A percentile compares a stretch with the other conserved stretches of the same genome.
Evolutionary conservation across 768 basidiomycete species (phyloP).

Genomic region (Suillus sp.): DNA sequence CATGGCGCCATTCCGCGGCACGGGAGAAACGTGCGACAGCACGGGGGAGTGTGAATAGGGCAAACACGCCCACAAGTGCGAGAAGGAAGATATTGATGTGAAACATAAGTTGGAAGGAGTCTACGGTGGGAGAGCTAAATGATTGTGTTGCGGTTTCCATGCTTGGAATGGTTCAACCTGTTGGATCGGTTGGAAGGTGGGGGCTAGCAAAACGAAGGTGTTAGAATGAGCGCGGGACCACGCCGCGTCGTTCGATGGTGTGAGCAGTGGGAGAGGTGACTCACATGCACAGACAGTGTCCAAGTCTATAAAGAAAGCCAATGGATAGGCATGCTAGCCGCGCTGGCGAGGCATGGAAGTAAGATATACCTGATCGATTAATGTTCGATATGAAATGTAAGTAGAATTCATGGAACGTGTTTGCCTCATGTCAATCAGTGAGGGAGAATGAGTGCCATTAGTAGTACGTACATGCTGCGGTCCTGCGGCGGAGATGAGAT

Average conservation of each 20-base stretch:
- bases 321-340: conserved; percentile 2
- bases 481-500: conserved; percentile 3
- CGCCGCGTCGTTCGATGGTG: not conserved
- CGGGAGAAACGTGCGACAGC: conserved; percentile 51
- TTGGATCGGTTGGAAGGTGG: not conserved
- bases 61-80: conserved; percentile 39
- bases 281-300: not conserved
- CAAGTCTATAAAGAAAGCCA: not conserved
- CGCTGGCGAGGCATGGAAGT: not conserved
- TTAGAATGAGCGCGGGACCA: not conserved
- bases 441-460: not conserved
- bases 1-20: conserved; percentile 48
- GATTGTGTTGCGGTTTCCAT: not conserved
- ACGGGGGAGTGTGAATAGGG: conserved; percentile 49
- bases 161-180: conserved; percentile 1
- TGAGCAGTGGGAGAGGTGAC: not conserved
- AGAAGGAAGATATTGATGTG: conserved; percentile 49
- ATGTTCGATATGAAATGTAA: not conserved
- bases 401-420: conserved; percentile 2
- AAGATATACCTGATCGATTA: not conserved
- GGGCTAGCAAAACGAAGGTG: not conserved
- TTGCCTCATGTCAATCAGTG: not conserved
- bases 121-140: not conserved
- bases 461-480: no score
- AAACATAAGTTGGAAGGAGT: conserved; percentile 22